Base-by-base conservation (phyloP, 1,284 basidiomycete genomes). In the Rhodotorula sp. region DNA sequence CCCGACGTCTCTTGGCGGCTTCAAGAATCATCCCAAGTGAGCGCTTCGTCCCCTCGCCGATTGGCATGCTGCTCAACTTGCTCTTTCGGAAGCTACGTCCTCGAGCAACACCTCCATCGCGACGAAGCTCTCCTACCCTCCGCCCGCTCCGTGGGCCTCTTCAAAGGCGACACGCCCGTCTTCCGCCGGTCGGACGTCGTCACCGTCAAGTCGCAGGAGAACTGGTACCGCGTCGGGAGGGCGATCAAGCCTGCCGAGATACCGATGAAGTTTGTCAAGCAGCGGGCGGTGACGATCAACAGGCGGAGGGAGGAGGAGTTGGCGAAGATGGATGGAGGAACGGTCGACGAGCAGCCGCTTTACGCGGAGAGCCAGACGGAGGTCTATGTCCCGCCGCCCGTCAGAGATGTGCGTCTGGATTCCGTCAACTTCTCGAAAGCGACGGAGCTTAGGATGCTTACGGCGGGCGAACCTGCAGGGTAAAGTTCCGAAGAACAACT, bases 1-100 rank as follows among this genome's bases (percentile, higher is more conserved):
- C 92, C 95, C 95, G 0, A 89, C 88, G 19, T 90, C 91, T 39
- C 85, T 98, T 73, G 84, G 84, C 32, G 94, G 92, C 0, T 99
- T 98, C 86, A 98, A 99, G 80, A 90, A 94, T 77, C 95, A 99
- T 81, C 92, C 95, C 2, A 81, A 97, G 88, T 92, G 76, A 71
- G 88, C 32, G 1, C 19, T 22, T 17, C 22, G 56, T 62, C 64
- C 52, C n/a, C 36, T 74, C 53, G 24, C 46, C n/a, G n/a, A 27
- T 13, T 32, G 8, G 24, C 27, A 4, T 17, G 19, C n/a, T 11
- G 20, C n/a, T 49, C 20, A 22, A n/a, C 8, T 0, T 22, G 39
- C 58, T 24, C 72, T 19, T 24, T 39, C 29, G 67, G 57, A 76
- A 93, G 91, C 78, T 99, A 94, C 79, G 90, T 90, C 19, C 86